These are phyloP conservation scores for Quercus dentata DNA, from an alignment of 306 rosid genomes.

Conservation along the genomic window DNA sequence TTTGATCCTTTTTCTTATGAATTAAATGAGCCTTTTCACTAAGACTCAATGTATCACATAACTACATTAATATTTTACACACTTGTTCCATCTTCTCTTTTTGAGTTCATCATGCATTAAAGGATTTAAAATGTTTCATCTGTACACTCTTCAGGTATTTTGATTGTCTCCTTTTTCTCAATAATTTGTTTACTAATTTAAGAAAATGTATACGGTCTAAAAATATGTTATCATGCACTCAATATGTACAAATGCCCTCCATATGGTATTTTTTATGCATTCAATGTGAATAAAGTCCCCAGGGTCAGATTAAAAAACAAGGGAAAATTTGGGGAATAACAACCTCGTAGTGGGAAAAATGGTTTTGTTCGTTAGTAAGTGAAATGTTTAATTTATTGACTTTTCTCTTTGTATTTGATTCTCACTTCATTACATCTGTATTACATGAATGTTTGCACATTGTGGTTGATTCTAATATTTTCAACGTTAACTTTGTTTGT, in stretches of 20 bases:
- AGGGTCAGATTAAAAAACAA: background rate
- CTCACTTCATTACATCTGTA: background rate
- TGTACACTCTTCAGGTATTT: no score
- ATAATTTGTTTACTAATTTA: background rate
- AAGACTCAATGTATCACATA: no score
- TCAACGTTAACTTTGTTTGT: background rate
- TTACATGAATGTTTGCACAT: background rate
- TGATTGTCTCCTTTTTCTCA: background rate
- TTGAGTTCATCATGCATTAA: background rate
- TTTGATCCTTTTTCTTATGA: background rate
- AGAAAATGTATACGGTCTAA: no score
- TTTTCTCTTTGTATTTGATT: background rate
- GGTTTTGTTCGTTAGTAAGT: background rate
- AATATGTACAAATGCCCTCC: background rate
- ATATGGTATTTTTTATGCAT: background rate
- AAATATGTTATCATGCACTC: background rate
- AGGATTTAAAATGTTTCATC: background rate
- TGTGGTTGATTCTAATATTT: background rate
- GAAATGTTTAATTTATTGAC: background rate
- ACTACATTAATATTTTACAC: no score
- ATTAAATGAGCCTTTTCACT: background rate
- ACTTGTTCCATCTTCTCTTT: no score
- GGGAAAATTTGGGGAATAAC: background rate
- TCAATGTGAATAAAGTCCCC: background rate
- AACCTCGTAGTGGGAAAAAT: background rate